Evolutionary conservation across 1,139 yeast species (phyloP).

Genomic region (Diutina mesorugosa): DNA sequence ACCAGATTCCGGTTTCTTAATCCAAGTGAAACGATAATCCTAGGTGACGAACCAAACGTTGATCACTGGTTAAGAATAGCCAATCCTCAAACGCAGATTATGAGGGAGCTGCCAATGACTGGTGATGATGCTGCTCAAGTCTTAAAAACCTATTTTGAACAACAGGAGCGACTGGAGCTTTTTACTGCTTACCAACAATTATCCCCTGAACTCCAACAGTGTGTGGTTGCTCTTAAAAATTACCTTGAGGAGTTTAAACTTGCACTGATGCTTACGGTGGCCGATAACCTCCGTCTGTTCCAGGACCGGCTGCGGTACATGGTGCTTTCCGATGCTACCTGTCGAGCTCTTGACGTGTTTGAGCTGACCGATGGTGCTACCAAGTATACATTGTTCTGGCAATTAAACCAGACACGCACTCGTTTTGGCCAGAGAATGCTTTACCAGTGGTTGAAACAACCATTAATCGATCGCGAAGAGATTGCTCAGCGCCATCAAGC

Average conservation of each 20-base stretch:
- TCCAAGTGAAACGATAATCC: constrained; percentile 59
- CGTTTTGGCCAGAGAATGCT: constrained; percentile 60
- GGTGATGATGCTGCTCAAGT: background rate
- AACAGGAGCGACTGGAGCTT: background rate
- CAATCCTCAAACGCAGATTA: background rate
- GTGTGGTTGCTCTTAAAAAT: constrained; percentile 33
- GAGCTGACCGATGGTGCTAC: constrained; percentile 42
- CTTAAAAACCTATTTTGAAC: no score
- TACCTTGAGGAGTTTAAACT: constrained; percentile 56
- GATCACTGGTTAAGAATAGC: background rate
- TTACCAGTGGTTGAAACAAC: constrained; percentile 62
- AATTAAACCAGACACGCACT: constrained; percentile 70
- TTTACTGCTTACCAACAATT: background rate
- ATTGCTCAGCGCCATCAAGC: constrained; percentile 55
- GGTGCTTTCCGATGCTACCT: constrained; percentile 56
- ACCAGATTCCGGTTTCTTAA: constrained; percentile 61
- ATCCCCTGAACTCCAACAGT: constrained; percentile 15
- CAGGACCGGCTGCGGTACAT: constrained; percentile 35
- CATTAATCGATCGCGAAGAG: constrained; percentile 40
- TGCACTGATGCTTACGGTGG: constrained; percentile 38
- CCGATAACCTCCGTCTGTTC: constrained; percentile 42
- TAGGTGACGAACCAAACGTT: constrained; percentile 11
- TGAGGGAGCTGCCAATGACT: background rate
- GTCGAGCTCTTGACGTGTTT: constrained; percentile 65
- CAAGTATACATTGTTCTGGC: constrained; percentile 66